phyloP scores from a whole-genome alignment of 305 asterid species.

The Andrographis paniculata region DNA sequence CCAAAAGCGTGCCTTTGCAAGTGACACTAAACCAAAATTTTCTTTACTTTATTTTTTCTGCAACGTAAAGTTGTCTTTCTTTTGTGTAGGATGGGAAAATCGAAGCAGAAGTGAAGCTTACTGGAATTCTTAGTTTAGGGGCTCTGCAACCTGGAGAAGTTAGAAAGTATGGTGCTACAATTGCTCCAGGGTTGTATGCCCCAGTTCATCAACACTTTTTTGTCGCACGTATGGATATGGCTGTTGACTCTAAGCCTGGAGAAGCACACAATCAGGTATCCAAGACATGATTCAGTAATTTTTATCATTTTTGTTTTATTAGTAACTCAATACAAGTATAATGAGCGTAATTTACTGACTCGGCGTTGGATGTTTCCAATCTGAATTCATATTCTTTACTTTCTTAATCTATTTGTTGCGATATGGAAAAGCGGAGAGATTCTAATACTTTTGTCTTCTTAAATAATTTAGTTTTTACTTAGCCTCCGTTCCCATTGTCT shows the following conservation, averaged over 20 bases:
- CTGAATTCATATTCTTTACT: background rate
- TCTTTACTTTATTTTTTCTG: background rate
- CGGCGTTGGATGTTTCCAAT: no score
- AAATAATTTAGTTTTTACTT: conserved; percentile 8
- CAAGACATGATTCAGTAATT: background rate
- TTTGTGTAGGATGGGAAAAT: conserved; percentile 89
- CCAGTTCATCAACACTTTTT: conserved; percentile 98
- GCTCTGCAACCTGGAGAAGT: conserved; percentile 87
- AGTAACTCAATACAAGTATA: background rate
- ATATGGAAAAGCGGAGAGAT: conserved; percentile 10
- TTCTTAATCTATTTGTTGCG: conserved; percentile 4
- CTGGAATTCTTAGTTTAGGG: conserved; percentile 95
- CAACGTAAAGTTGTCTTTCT: background rate
- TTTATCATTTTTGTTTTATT: conserved; percentile 4
- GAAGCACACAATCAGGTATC: conserved; percentile 89
- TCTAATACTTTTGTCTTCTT: conserved; percentile 9
- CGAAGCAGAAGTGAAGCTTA: conserved; percentile 95
- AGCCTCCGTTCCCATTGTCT: conserved; percentile 16
- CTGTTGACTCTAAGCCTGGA: conserved; percentile 91
- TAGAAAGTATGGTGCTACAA: conserved; percentile 88
- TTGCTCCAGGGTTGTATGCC: conserved; percentile 93
- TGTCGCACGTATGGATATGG: conserved; percentile 98
- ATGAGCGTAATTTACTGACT: background rate
- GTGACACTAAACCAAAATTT: no score
- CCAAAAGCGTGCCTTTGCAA: no score